Evolutionary conservation across 495 filamentous ascomycete genomes (phyloP).

Genomic region (Extremus antarcticus): DNA sequence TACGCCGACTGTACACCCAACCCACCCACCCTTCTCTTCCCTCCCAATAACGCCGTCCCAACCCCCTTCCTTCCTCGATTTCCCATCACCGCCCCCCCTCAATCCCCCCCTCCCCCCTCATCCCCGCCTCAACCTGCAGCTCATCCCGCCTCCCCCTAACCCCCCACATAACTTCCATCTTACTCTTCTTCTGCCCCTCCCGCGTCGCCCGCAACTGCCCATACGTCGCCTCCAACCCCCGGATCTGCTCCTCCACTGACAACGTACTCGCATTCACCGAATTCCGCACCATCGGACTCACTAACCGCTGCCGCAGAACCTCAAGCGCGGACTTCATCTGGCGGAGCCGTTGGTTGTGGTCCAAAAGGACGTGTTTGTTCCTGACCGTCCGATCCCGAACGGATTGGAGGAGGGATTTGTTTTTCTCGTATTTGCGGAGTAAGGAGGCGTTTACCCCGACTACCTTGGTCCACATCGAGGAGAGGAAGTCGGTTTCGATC

Average conservation of each 20-base stretch:
- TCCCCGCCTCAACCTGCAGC: not conserved
- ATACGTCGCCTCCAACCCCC: slow-evolving; percentile 67
- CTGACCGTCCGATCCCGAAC: slow-evolving; percentile 69
- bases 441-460: slow-evolving; percentile 59
- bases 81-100: not conserved
- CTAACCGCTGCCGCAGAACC: slow-evolving; percentile 60
- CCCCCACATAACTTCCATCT: slow-evolving; percentile 72
- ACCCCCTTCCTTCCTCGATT: not conserved
- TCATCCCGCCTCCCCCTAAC: slow-evolving; percentile 33
- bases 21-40: not conserved
- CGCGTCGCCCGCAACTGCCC: slow-evolving; percentile 60
- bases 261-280: slow-evolving; percentile 51
- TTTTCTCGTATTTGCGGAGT: slow-evolving; percentile 80
- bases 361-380: slow-evolving; percentile 75
- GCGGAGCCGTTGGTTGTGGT: slow-evolving; percentile 69
- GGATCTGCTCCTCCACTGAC: slow-evolving; percentile 72
- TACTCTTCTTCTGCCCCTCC: slow-evolving; percentile 66
- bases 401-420: slow-evolving; percentile 57
- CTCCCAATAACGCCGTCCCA: not conserved
- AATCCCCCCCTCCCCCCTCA: not conserved
- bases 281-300: slow-evolving; percentile 66
- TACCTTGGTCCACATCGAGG: slow-evolving; percentile 73
- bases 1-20: not conserved
- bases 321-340: slow-evolving; percentile 75
- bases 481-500: slow-evolving; percentile 66